Evolutionary conservation across 495 filamentous ascomycete species (phyloP).

Genomic region (Talaromyces ruber): DNA sequence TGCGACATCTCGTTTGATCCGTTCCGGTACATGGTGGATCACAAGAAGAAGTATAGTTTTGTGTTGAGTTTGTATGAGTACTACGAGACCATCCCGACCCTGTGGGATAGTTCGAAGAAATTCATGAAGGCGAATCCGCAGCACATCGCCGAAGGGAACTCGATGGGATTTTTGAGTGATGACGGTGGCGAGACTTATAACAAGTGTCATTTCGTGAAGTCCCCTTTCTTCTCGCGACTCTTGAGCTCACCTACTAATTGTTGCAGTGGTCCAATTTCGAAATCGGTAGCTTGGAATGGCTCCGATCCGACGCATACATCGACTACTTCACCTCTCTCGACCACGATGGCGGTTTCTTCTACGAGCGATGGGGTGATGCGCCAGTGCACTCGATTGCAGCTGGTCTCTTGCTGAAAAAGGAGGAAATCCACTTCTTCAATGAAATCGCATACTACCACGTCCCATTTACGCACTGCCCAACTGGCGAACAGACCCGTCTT

Average conservation of each 20-base stretch:
- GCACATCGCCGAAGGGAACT: constrained; percentile 75
- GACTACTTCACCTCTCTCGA: constrained; percentile 78
- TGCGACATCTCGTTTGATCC: constrained; percentile 80
- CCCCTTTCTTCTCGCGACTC: not conserved
- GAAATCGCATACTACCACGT: constrained; percentile 98
- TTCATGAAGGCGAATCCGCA: constrained; percentile 86
- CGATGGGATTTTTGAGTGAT: constrained; percentile 85
- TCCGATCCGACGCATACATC: constrained; percentile 67
- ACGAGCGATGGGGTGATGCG: constrained; percentile 97
- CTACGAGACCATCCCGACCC: constrained; percentile 85
- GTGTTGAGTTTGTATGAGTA: constrained; percentile 91
- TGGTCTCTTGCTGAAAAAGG: constrained; percentile 73
- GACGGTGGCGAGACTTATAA: constrained; percentile 88
- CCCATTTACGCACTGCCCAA: constrained; percentile 97
- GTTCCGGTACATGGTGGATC: constrained; percentile 80
- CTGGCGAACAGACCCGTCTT: constrained; percentile 66
- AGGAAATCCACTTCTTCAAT: constrained; percentile 96
- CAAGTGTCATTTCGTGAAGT: constrained; percentile 91
- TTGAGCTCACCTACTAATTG: not conserved
- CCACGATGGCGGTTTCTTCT: constrained; percentile 93
- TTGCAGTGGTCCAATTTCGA: constrained; percentile 87
- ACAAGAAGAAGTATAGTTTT: constrained; percentile 87
- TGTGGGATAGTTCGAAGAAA: constrained; percentile 88
- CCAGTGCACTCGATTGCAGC: constrained; percentile 97
- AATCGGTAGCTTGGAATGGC: constrained; percentile 76